These are phyloP conservation scores for Poa annua DNA, from an alignment of 176 grass and related monocot genomes.

Conservation along the genomic window DNA sequence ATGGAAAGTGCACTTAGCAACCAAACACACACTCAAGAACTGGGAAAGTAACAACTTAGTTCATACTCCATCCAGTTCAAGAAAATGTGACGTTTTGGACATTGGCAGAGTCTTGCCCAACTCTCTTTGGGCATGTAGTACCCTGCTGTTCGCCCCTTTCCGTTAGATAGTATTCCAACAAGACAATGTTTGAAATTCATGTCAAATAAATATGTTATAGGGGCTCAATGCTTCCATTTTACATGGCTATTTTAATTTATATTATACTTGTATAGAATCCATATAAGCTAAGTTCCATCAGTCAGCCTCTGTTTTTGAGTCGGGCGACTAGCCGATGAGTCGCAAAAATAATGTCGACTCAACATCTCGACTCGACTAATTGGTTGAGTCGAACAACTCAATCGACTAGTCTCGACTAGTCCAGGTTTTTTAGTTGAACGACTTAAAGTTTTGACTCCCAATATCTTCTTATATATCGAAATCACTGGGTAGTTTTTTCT, in stretches of 20 bases:
- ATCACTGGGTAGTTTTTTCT: background rate
- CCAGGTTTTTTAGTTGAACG: no score
- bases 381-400: no score
- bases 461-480: background rate
- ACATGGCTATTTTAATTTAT: background rate
- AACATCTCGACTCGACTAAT: no score
- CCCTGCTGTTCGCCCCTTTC: background rate
- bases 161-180: background rate
- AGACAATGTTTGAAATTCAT: background rate
- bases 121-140: no score
- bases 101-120: background rate
- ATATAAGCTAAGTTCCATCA: background rate
- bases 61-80: background rate
- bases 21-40: no score
- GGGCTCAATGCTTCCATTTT: background rate
- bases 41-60: no score
- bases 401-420: no score
- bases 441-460: background rate
- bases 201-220: background rate
- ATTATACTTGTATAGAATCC: background rate
- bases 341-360: no score
- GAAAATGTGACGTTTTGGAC: background rate
- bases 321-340: no score
- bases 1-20: no score
- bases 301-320: no score